Evolutionary conservation across 441 rosid species (phyloP), one percentile per base, ranked within the genome.

Genomic region (Euphorbia celastroides): DNA sequence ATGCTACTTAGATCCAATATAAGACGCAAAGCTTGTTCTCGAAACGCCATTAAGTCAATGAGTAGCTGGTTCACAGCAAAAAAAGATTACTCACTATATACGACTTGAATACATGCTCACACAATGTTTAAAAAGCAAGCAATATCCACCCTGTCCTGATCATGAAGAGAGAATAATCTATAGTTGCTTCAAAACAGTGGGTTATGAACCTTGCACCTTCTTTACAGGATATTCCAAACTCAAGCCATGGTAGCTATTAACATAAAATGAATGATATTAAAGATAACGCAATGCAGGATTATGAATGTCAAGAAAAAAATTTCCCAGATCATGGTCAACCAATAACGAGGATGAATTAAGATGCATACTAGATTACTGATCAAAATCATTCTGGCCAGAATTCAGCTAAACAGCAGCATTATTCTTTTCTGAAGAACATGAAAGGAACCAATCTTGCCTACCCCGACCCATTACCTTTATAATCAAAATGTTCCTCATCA

Each of bases 1-100:
- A 97, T 95, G 81, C 97, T 95, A 79, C 98, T 92, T 66, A 95
- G 89, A 81, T 95, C 99, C 89, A 95, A 71, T 83, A 95, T 87
- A 66, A 95, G 94, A 59, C 97, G 89, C 64, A 95, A 80, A 62
- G 99, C 96, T 83, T 95, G 99, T 76, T 95, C 99, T 66, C 97
- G 87, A 73, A 92, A 95, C 66, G 90, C 90, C 99, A 95, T 90
- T 81, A 95, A 79, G 81, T 92, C 99, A 72, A 88, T 90, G 70
- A 95, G 96, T 79, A 95, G 80, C 99, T 95, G 89, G 67, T 77
- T 52, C 84, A 86, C 76, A 69, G 46, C 78, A 70, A 76, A 74
- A 51, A 80, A 80, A 74, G 32, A 64, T 74, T 76, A 52, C 48
- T 65, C 66, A 32, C 54, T 54, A 70, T 26, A 41, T 34, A 46